A percentile compares a stretch with the other conserved stretches of the same genome.
phyloP scores from a whole-genome alignment of 2,329 filamentous ascomycete species.

The Fonsecaea nubica region DNA sequence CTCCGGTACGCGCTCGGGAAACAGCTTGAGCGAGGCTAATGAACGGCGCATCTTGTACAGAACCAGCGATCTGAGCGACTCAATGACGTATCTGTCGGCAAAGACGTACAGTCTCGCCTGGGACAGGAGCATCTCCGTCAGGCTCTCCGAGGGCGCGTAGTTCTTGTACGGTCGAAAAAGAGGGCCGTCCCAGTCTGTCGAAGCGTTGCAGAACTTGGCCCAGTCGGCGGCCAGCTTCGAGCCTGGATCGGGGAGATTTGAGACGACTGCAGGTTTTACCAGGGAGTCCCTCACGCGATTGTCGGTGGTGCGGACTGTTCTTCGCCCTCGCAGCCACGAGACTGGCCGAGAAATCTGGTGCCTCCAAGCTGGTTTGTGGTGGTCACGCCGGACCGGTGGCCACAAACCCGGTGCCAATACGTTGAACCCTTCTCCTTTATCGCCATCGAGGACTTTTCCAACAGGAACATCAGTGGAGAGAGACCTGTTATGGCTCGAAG shows the following conservation, averaged over 20 bases:
- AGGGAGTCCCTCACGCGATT: neutral
- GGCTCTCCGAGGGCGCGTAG: slow-evolving; percentile 6
- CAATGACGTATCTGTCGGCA: slow-evolving; percentile 51
- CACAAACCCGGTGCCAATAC: no score
- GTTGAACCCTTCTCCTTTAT: neutral
- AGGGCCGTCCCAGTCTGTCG: neutral
- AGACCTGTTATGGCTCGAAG: neutral
- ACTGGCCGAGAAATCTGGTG: neutral
- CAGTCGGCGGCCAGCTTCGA: slow-evolving; percentile 16
- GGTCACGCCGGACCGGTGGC: neutral
- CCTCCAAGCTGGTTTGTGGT: neutral
- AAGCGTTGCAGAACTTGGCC: neutral
- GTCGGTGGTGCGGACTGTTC: neutral
- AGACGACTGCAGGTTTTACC: neutral
- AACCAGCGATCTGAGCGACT: slow-evolving; percentile 42
- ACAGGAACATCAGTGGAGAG: neutral
- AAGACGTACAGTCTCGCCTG: slow-evolving; percentile 51
- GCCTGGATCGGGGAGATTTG: neutral
- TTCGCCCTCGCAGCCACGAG: slow-evolving; percentile 6
- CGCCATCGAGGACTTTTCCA: neutral
- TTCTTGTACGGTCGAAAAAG: slow-evolving; percentile 14
- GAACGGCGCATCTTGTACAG: slow-evolving; percentile 46
- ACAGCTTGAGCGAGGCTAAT: slow-evolving; percentile 44
- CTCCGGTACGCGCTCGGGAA: slow-evolving; percentile 39
- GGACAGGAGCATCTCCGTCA: slow-evolving; percentile 41